Evolutionary conservation across 2,329 filamentous ascomycete genomes (phyloP).

Genomic region (Colletotrichum karsti): DNA sequence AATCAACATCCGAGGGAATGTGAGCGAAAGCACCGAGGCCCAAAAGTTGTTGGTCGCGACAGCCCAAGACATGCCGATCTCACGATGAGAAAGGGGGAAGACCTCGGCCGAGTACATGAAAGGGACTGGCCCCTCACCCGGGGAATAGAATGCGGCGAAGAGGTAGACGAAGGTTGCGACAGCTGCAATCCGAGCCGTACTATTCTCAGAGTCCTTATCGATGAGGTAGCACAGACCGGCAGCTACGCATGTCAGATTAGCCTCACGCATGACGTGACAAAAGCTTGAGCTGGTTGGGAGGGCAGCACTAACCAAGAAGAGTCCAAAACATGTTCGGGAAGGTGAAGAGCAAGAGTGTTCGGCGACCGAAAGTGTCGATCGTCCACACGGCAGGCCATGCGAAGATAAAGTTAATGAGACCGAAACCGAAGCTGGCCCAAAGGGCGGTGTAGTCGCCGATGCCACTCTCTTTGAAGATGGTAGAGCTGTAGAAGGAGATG

Average conservation of each 20-base stretch:
- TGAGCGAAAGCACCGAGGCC: slow-evolving; percentile 58
- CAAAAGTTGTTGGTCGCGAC: slow-evolving; percentile 68
- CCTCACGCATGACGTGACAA: too few relatives aligned
- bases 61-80: slow-evolving; percentile 71
- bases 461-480: slow-evolving; percentile 55
- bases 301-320: slow-evolving; percentile 54
- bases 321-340: slow-evolving; percentile 74
- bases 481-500: slow-evolving; percentile 57
- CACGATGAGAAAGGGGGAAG: slow-evolving; percentile 70
- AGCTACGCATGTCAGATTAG: too few relatives aligned
- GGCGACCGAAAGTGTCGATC: slow-evolving; percentile 73
- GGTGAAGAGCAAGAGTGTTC: slow-evolving; percentile 69
- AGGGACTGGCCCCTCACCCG: slow-evolving; percentile 66
- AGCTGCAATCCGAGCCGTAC: slow-evolving; percentile 55
- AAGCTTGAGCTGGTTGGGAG: background rate
- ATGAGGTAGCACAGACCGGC: slow-evolving; percentile 49
- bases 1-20: slow-evolving; percentile 58
- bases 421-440: slow-evolving; percentile 65
- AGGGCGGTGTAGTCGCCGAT: slow-evolving; percentile 43
- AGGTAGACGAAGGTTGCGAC: slow-evolving; percentile 71
- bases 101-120: slow-evolving; percentile 71
- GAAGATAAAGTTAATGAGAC: slow-evolving; percentile 66
- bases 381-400: slow-evolving; percentile 73
- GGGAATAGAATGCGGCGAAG: slow-evolving; percentile 72
- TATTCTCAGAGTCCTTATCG: slow-evolving; percentile 37